Evolutionary conservation across 352 stramenopile species (phyloP).

Genomic region (Globisporangium takayamanum): DNA sequence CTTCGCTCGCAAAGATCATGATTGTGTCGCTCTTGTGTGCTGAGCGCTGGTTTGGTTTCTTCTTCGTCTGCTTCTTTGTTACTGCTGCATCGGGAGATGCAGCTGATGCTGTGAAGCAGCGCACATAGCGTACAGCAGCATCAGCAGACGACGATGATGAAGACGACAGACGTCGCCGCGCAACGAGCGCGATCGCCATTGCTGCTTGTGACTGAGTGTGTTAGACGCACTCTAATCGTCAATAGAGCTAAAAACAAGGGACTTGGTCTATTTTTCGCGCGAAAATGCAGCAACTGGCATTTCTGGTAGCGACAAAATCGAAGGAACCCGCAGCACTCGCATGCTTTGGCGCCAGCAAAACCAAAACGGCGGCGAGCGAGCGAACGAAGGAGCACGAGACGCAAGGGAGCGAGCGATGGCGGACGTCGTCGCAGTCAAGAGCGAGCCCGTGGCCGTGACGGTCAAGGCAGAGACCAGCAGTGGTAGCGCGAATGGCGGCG

Average conservation of each 20-base stretch:
- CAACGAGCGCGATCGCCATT: no score
- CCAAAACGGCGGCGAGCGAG: neutral
- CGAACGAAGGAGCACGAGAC: neutral
- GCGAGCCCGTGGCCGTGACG: conserved; percentile 11
- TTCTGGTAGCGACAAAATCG: no score
- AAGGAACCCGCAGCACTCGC: neutral
- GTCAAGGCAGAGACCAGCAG: conserved; percentile 16
- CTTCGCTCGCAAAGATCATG: conserved; percentile 82
- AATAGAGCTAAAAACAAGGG: no score
- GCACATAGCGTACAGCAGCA: no score
- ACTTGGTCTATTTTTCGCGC: no score
- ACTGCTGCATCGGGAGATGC: conserved; percentile 4
- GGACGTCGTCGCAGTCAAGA: conserved; percentile 19
- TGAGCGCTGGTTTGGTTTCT: neutral
- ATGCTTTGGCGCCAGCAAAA: conserved; percentile 1
- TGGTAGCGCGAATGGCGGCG: conserved; percentile 14
- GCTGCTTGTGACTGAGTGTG: no score
- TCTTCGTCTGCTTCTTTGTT: neutral
- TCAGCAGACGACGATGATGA: no score
- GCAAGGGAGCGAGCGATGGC: conserved; percentile 15
- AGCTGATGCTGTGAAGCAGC: no score
- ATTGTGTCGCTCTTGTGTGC: conserved; percentile 21
- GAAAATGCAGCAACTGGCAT: no score
- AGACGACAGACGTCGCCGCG: no score
- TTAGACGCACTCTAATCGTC: no score